phyloP scores from a whole-genome alignment of 2,329 filamentous ascomycete species.

The Calonectria hongkongensis region DNA sequence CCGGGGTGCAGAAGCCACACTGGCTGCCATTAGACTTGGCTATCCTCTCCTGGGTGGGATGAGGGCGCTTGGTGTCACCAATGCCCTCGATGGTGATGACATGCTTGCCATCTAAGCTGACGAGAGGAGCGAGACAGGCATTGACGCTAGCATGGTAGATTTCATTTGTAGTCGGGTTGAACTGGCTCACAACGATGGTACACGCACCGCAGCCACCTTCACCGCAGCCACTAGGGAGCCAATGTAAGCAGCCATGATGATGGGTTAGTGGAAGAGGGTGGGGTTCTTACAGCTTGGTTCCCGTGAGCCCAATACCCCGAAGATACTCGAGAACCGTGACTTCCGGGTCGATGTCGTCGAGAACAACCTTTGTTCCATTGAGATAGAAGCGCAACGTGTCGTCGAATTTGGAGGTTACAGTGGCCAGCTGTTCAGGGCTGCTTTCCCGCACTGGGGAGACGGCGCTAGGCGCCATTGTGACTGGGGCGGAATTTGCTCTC shows the following conservation, averaged over 20 bases:
- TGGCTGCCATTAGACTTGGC: constrained; percentile 95
- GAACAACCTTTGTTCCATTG: constrained; percentile 91
- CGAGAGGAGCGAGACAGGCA: constrained; percentile 93
- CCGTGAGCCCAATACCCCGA: constrained; percentile 92
- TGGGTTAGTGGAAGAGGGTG: too few species aligned
- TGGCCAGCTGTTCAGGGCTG: constrained; percentile 58
- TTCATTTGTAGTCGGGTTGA: constrained; percentile 92
- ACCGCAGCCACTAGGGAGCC: constrained; percentile 81
- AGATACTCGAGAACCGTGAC: constrained; percentile 95
- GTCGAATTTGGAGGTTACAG: constrained; percentile 85
- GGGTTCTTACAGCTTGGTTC: constrained; percentile 84
- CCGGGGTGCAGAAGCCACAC: constrained; percentile 95
- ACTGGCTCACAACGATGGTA: constrained; percentile 94
- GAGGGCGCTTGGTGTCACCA: constrained; percentile 88
- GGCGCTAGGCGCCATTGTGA: constrained; percentile 73
- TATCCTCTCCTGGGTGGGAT: constrained; percentile 93
- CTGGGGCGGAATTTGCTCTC: constrained; percentile 15
- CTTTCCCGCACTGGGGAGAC: constrained; percentile 68
- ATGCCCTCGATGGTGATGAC: constrained; percentile 98
- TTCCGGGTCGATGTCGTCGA: constrained; percentile 93
- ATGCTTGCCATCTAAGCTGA: constrained; percentile 97
- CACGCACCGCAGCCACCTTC: constrained; percentile 98
- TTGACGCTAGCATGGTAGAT: constrained; percentile 99
- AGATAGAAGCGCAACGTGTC: constrained; percentile 95
- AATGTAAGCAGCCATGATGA: constrained; percentile 33